A percentile compares a stretch with the other conserved stretches of the same genome.
Evolutionary conservation across 352 stramenopile species (phyloP).

Genomic region (Peronosclerospora sorghi): DNA sequence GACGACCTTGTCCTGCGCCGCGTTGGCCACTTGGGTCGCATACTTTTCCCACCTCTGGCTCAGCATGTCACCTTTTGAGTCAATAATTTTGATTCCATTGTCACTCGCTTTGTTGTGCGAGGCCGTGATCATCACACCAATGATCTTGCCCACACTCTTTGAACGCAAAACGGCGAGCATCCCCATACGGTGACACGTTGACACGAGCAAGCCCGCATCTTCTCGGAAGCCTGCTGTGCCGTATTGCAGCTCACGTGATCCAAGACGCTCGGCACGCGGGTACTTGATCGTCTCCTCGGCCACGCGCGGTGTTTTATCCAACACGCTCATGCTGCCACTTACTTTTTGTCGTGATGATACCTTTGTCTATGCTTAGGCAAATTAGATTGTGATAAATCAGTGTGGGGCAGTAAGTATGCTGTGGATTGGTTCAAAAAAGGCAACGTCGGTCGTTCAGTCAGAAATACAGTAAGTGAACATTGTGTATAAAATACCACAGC

Average conservation of each 20-base stretch:
- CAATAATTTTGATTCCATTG: slow-evolving; percentile 92
- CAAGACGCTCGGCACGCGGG: slow-evolving; percentile 31
- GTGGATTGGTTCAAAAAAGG: too few relatives aligned
- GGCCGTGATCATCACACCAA: slow-evolving; percentile 91
- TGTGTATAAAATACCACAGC: background rate
- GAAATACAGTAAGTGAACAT: background rate
- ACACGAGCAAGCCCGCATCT: slow-evolving; percentile 79
- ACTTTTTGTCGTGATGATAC: too few relatives aligned
- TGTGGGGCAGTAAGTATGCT: too few relatives aligned
- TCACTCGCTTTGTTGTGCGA: slow-evolving; percentile 88
- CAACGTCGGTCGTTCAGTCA: too few relatives aligned
- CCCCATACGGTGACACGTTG: slow-evolving; percentile 90
- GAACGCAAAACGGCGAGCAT: slow-evolving; percentile 75
- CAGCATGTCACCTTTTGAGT: slow-evolving; percentile 90
- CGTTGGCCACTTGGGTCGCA: slow-evolving; percentile 74
- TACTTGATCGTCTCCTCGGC: slow-evolving; percentile 73
- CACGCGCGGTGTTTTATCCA: slow-evolving; percentile 72
- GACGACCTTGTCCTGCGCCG: slow-evolving; percentile 67
- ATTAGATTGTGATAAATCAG: too few relatives aligned
- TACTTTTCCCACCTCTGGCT: slow-evolving; percentile 85
- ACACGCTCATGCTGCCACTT: slow-evolving; percentile 39
- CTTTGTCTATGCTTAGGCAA: too few relatives aligned
- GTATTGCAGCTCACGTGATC: slow-evolving; percentile 78
- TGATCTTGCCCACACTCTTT: slow-evolving; percentile 70
- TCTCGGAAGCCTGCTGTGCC: slow-evolving; percentile 94